phyloP scores from a whole-genome alignment of 768 basidiomycete genomes.

The Rhodotorula graminis region DNA sequence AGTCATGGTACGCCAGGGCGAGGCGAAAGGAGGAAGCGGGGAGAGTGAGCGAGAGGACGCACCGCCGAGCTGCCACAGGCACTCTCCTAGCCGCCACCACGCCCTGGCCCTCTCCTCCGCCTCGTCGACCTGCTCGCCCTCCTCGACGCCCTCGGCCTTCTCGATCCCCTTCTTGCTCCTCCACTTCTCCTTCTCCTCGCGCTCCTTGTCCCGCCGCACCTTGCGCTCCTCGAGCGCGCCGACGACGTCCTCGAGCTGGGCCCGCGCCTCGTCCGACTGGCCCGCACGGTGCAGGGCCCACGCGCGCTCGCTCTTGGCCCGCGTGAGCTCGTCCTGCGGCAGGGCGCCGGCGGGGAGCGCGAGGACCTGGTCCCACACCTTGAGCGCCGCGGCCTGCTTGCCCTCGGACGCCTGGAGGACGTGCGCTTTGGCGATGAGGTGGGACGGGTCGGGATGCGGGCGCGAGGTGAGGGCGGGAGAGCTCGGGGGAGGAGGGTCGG shows the following conservation, averaged over 20 bases:
- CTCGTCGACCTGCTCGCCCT: slow-evolving; percentile 54
- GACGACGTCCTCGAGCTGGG: slow-evolving; percentile 37
- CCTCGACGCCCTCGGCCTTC: slow-evolving; percentile 53
- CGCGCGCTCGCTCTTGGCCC: slow-evolving; percentile 72
- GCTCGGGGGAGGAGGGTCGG: not conserved
- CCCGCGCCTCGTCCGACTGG: slow-evolving; percentile 44
- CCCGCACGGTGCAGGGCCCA: slow-evolving; percentile 69
- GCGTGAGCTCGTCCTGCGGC: slow-evolving; percentile 49
- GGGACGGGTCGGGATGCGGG: slow-evolving; percentile 54
- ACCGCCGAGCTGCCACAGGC: slow-evolving; percentile 70
- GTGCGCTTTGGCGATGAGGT: slow-evolving; percentile 70
- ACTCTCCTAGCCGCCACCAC: slow-evolving; percentile 77
- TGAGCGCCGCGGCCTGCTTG: slow-evolving; percentile 65
- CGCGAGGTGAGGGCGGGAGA: not conserved
- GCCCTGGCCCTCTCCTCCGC: slow-evolving; percentile 67
- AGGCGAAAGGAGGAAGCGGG: no score
- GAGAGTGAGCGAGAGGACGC: slow-evolving; percentile 40
- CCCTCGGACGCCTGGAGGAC: slow-evolving; percentile 58
- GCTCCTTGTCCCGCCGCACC: slow-evolving; percentile 24
- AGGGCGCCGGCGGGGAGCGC: slow-evolving; percentile 53
- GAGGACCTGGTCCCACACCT: slow-evolving; percentile 60
- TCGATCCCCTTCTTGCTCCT: slow-evolving; percentile 45
- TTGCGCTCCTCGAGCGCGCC: slow-evolving; percentile 20
- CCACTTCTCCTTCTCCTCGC: slow-evolving; percentile 31
- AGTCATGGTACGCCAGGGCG: not conserved